phyloP scores from a whole-genome alignment of 169 alveolate genomes.

The Eimeria acervulina region DNA sequence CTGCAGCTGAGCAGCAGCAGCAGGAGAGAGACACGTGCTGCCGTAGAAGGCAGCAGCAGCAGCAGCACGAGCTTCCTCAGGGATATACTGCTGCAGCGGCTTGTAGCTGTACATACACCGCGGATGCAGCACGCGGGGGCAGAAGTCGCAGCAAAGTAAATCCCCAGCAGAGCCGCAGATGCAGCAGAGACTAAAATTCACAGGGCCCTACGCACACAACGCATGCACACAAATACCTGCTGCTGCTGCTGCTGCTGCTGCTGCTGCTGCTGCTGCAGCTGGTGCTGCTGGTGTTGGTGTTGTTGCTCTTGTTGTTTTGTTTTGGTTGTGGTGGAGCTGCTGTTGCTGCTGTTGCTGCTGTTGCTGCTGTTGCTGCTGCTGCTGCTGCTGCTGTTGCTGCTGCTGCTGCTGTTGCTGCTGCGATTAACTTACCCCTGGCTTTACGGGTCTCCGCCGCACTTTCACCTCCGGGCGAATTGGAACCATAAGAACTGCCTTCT shows the following conservation, averaged over 20 bases:
- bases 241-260: too few relatives aligned
- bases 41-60: conserved; percentile 29
- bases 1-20: background rate
- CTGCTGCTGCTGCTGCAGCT: too few relatives aligned
- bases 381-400: conserved; percentile 56
- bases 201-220: background rate
- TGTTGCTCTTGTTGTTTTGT: too few relatives aligned
- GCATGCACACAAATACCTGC: too few relatives aligned
- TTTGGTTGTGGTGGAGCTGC: too few relatives aligned
- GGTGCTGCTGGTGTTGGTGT: too few relatives aligned
- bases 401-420: background rate
- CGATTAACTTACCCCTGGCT: background rate
- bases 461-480: background rate
- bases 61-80: conserved; percentile 41
- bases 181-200: conserved; percentile 42
- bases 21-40: background rate
- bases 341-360: background rate
- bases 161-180: conserved; percentile 68
- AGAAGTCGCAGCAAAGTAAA: conserved; percentile 74
- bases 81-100: conserved; percentile 56
- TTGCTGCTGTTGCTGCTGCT: conserved; percentile 29
- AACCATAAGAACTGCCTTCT: background rate
- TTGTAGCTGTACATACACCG: conserved; percentile 58
- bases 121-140: conserved; percentile 71
- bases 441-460: background rate